These are phyloP conservation scores for Candida wancherniae DNA, from an alignment of 805 yeast genomes.

Conservation along the genomic window DNA sequence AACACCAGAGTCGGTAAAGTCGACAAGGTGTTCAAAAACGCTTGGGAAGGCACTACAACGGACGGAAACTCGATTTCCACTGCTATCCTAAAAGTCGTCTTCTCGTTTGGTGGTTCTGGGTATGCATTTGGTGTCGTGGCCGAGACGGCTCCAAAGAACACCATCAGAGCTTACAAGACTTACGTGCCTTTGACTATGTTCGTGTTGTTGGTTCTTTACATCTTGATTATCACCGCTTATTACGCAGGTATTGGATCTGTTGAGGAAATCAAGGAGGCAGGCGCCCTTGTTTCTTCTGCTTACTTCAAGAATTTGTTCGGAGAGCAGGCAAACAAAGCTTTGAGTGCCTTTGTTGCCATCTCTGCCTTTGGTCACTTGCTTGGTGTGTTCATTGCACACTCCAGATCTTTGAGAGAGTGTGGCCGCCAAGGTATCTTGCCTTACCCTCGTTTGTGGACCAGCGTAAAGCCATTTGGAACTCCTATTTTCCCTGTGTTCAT, in stretches of 20 bases:
- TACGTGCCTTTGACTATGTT: constrained; percentile 30
- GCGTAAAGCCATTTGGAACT: constrained; percentile 29
- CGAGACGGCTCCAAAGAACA: constrained; percentile 23
- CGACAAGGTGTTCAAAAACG: constrained; percentile 29
- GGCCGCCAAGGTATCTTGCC: constrained; percentile 33
- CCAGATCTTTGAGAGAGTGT: constrained; percentile 29
- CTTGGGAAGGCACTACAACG: constrained; percentile 38
- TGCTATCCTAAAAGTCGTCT: constrained; percentile 42
- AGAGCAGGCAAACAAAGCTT: constrained; percentile 19
- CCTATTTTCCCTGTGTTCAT: constrained; percentile 24
- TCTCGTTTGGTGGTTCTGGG: constrained; percentile 38
- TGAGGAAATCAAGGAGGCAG: constrained; percentile 24
- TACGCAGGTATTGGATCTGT: constrained; percentile 25
- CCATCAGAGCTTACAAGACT: constrained; percentile 22
- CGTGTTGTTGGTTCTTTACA: constrained; percentile 27
- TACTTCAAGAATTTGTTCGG: constrained; percentile 31
- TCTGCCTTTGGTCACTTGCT: constrained; percentile 30
- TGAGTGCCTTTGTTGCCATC: constrained; percentile 25
- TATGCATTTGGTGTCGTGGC: constrained; percentile 38
- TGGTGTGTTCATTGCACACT: constrained; percentile 26
- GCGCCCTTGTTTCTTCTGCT: constrained; percentile 25
- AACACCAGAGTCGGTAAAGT: constrained; percentile 30
- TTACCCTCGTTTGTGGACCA: constrained; percentile 24
- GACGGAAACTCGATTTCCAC: constrained; percentile 40
- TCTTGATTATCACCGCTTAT: constrained; percentile 30